These are phyloP conservation scores for Yamadazyma mexicana DNA, from an alignment of 1,139 yeast species.

Conservation along the genomic window DNA sequence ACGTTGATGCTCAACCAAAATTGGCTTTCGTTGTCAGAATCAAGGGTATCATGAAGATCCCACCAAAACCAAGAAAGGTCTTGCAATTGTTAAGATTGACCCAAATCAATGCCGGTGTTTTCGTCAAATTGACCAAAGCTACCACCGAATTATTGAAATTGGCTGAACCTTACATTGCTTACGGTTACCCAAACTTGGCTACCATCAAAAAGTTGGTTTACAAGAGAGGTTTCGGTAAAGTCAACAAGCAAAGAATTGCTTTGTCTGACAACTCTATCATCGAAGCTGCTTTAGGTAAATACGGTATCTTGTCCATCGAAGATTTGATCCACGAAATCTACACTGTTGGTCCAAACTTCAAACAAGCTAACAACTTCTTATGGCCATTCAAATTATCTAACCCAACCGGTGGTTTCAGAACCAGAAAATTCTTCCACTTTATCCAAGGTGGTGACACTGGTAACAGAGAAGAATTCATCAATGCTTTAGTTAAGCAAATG, in stretches of 20 bases:
- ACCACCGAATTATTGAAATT: constrained; percentile 94
- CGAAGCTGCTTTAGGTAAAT: constrained; percentile 92
- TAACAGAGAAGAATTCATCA: constrained; percentile 99
- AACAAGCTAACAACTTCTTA: constrained; percentile 99
- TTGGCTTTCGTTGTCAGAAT: constrained; percentile 97
- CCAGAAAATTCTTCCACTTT: constrained; percentile 99
- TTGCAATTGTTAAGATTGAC: constrained; percentile 95
- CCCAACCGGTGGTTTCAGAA: constrained; percentile 99
- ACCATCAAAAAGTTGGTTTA: constrained; percentile 95
- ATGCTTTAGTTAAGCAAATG: constrained; percentile 97
- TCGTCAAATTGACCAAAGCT: constrained; percentile 98
- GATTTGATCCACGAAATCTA: constrained; percentile 98
- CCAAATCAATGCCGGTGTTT: constrained; percentile 98
- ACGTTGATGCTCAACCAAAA: constrained; percentile 96
- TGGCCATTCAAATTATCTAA: constrained; percentile 99
- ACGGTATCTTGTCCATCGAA: constrained; percentile 94
- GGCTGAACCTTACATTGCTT: constrained; percentile 99
- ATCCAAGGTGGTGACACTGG: constrained; percentile 99
- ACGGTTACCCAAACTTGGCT: constrained; percentile 98
- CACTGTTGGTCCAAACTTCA: constrained; percentile 99
- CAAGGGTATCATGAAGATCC: constrained; percentile 99
- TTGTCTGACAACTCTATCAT: constrained; percentile 91
- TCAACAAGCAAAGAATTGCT: constrained; percentile 97
- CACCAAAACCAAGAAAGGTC: constrained; percentile 99
- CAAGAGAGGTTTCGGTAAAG: constrained; percentile 99